Evolutionary conservation across 805 yeast species (phyloP).

Genomic region (Hanseniaspora jakobsenii): DNA sequence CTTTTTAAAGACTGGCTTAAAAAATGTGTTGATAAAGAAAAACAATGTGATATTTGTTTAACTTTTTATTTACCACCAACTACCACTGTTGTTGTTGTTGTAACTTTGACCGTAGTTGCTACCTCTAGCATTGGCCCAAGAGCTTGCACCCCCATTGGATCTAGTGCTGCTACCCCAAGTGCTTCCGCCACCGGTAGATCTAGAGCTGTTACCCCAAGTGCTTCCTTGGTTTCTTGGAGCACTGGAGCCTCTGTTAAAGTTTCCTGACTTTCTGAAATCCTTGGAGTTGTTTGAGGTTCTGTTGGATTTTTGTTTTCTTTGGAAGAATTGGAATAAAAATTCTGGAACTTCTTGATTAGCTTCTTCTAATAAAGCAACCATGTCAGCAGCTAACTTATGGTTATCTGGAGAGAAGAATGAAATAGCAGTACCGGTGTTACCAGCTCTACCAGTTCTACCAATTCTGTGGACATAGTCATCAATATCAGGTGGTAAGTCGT

Average conservation of each 20-base stretch:
- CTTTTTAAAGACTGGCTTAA: no score
- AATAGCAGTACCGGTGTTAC: slow-evolving; percentile 96
- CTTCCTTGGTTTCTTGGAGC: slow-evolving; percentile 31
- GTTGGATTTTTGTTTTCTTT: slow-evolving; percentile 58
- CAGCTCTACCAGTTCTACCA: slow-evolving; percentile 99
- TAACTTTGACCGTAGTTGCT: slow-evolving; percentile 22
- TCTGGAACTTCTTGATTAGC: slow-evolving; percentile 97
- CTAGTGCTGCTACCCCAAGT: slow-evolving; percentile 23
- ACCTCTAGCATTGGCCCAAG: slow-evolving; percentile 25
- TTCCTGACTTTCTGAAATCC: slow-evolving; percentile 39
- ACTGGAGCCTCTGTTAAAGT: slow-evolving; percentile 18
- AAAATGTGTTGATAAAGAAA: no score
- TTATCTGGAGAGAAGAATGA: slow-evolving; percentile 96
- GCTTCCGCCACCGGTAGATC: slow-evolving; percentile 17
- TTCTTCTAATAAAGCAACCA: slow-evolving; percentile 76
- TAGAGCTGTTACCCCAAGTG: slow-evolving; percentile 25
- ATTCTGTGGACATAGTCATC: slow-evolving; percentile 99
- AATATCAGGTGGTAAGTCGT: slow-evolving; percentile 90
- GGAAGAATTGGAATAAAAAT: slow-evolving; percentile 66
- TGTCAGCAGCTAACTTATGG: slow-evolving; percentile 75
- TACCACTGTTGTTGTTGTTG: slow-evolving; percentile 5
- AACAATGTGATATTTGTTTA: no score
- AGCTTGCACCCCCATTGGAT: slow-evolving; percentile 25
- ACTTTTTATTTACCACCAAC: slow-evolving; percentile 14
- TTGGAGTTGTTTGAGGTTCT: slow-evolving; percentile 40